Evolutionary conservation across 306 rosid genomes (phyloP).

Genomic region (Trifolium dubium): DNA sequence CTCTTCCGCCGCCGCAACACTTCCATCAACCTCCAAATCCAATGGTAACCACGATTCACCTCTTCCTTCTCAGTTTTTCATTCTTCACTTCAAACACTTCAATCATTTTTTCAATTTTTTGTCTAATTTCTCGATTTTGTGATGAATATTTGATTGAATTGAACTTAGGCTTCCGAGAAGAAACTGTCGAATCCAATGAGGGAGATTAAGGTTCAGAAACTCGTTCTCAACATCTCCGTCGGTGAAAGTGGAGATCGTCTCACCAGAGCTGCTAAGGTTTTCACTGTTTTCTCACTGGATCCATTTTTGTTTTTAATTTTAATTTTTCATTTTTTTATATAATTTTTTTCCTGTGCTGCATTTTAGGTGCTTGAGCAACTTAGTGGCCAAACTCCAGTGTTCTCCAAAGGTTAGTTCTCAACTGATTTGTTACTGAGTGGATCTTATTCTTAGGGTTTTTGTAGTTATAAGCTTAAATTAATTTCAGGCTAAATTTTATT

Average conservation of each 20-base stretch:
- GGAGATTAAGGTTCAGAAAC: conserved; percentile 79
- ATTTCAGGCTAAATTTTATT: no score
- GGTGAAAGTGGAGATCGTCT: conserved; percentile 88
- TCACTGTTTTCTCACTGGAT: background rate
- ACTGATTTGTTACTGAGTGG: background rate
- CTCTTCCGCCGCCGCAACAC: conserved; percentile 18
- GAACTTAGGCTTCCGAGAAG: conserved; percentile 72
- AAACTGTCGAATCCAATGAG: conserved; percentile 79
- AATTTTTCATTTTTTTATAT: background rate
- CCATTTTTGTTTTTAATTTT: background rate
- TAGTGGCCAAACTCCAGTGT: conserved; percentile 78
- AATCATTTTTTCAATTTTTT: background rate
- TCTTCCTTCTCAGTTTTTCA: background rate
- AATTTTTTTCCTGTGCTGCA: background rate
- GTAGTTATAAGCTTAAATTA: no score
- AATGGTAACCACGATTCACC: conserved; percentile 16
- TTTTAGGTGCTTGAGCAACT: conserved; percentile 78
- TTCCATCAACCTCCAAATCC: background rate
- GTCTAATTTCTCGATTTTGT: no score
- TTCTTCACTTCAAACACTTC: background rate
- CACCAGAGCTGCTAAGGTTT: conserved; percentile 81
- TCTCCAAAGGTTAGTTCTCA: conserved; percentile 54
- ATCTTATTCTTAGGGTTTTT: background rate
- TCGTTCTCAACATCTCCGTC: conserved; percentile 80
- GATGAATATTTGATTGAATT: conserved; percentile 15